Percentiles rank a stretch among this genome's conserved stretches.
Evolutionary conservation across 345 rosid genomes (phyloP).

Genomic region (Raphanus raphanistrum): DNA sequence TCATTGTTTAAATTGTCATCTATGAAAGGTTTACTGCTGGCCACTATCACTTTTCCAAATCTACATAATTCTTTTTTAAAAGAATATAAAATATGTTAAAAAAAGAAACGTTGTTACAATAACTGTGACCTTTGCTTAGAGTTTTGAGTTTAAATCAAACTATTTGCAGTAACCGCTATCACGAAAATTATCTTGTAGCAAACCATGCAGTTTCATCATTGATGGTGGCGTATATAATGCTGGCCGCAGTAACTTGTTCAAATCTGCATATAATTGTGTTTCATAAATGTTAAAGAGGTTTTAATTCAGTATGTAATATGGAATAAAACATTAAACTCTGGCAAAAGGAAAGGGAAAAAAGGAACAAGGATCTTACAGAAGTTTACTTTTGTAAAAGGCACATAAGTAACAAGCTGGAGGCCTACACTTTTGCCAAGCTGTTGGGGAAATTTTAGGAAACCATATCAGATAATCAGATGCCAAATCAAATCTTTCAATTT

Average conservation of each 20-base stretch:
- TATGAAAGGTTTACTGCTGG: not conserved
- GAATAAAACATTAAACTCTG: not conserved
- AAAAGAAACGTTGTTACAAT: too few species aligned
- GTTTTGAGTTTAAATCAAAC: too few species aligned
- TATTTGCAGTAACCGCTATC: too few species aligned
- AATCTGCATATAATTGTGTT: not conserved
- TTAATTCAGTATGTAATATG: not conserved
- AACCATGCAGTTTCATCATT: too few species aligned
- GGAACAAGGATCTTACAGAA: conserved; percentile 35
- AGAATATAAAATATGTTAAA: too few species aligned
- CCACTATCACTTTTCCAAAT: too few species aligned
- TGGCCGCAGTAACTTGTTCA: not conserved
- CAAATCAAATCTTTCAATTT: conserved; percentile 43
- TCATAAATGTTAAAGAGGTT: not conserved
- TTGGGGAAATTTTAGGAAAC: conserved; percentile 43
- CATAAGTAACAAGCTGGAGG: conserved; percentile 40
- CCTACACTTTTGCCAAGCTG: conserved; percentile 44
- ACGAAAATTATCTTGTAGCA: too few species aligned
- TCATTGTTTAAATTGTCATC: not conserved
- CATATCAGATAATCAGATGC: conserved; percentile 39
- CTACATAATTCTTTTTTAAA: too few species aligned
- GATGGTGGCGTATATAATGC: too few species aligned
- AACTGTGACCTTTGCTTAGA: too few species aligned
- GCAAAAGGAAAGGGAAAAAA: conserved; percentile 23
- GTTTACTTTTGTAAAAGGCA: conserved; percentile 40